phyloP scores from a whole-genome alignment of 352 stramenopile genomes.

The Phytopythium mirpurense region DNA sequence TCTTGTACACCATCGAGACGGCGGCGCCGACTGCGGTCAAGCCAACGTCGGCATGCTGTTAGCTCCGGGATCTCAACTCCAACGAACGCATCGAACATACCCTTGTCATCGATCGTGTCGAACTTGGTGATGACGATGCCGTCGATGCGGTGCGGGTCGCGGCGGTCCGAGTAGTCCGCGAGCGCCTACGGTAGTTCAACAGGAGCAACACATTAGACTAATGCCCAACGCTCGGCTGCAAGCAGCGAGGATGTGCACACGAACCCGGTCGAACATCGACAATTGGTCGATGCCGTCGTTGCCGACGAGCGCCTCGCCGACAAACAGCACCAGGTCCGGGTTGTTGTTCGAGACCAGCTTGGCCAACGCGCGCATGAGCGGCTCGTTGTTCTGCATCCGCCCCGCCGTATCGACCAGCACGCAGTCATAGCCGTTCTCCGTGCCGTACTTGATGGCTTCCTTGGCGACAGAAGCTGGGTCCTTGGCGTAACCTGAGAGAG shows the following conservation, averaged over 20 bases:
- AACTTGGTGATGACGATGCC: conserved; percentile 99
- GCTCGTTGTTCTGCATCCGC: conserved; percentile 99
- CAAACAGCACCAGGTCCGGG: conserved; percentile 97
- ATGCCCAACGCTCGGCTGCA: no score
- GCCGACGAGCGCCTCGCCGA: conserved; percentile 98
- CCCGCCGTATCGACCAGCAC: conserved; percentile 98
- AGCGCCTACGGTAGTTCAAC: no score
- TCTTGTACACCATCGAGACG: conserved; percentile 99
- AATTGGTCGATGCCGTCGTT: conserved; percentile 99
- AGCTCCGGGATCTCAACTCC: no score
- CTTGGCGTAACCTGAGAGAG: conserved; percentile 92
- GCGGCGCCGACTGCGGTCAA: conserved; percentile 92
- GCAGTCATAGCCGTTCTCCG: conserved; percentile 93
- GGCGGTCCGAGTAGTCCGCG: conserved; percentile 84
- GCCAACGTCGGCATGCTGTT: conserved; percentile 1
- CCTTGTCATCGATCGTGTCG: conserved; percentile 99
- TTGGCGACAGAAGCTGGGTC: conserved; percentile 94
- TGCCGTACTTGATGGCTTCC: conserved; percentile 94
- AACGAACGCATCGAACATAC: conserved; percentile 29
- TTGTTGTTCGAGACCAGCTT: conserved; percentile 97
- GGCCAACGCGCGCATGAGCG: conserved; percentile 96
- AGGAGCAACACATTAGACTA: no score
- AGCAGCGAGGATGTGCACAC: conserved; percentile 6
- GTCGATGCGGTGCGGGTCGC: conserved; percentile 91
- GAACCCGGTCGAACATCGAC: conserved; percentile 91